Percentiles rank a stretch among this genome's conserved stretches.
These are phyloP conservation scores for Pyrrhoderma lamaoense DNA, from an alignment of 1,284 basidiomycete species.

Conservation along the genomic window DNA sequence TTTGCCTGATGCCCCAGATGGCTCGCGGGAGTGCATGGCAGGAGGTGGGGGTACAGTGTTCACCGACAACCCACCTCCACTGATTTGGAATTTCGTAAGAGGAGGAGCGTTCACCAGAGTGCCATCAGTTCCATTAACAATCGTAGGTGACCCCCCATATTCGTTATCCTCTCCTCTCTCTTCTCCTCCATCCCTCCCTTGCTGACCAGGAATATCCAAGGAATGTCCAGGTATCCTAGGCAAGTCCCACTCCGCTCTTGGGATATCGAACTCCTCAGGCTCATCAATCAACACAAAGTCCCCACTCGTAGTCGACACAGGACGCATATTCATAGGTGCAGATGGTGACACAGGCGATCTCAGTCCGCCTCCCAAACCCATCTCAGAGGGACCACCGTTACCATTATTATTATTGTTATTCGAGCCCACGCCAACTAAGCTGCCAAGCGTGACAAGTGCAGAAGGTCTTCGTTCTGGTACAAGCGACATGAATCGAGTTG, in stretches of 20 bases:
- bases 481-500: conserved; percentile 1
- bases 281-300: conserved; percentile 60
- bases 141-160: background rate
- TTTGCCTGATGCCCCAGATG: conserved; percentile 17
- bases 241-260: conserved; percentile 13
- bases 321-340: background rate
- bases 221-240: conserved; percentile 14
- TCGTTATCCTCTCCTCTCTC: background rate
- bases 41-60: conserved; percentile 26
- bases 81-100: no score
- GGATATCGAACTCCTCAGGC: conserved; percentile 26
- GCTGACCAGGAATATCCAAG: conserved; percentile 6
- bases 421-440: no score
- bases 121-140: no score
- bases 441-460: conserved; percentile 3
- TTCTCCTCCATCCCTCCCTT: background rate
- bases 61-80: no score
- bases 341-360: no score
- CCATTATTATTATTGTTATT: no score
- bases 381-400: no score
- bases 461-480: background rate
- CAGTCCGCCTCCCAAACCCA: no score
- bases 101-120: no score
- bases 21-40: conserved; percentile 23
- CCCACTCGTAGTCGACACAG: conserved; percentile 18